Evolutionary conservation across 768 basidiomycete genomes (phyloP).

Genomic region (Naematelia encephala): DNA sequence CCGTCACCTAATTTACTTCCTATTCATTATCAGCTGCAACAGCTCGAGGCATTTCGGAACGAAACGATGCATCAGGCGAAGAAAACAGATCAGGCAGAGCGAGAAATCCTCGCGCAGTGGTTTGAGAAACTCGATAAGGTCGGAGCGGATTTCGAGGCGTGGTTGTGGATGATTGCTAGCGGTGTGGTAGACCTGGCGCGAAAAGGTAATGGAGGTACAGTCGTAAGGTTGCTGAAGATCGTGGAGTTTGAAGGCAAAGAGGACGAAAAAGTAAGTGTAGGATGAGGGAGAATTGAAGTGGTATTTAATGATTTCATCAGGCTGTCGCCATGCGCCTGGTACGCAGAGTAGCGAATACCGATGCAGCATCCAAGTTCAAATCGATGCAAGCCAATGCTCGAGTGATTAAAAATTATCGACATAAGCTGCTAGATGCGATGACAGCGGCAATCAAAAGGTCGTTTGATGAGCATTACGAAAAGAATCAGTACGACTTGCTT

Average conservation of each 20-base stretch:
- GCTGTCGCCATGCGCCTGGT: slow-evolving; percentile 90
- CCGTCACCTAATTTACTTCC: slow-evolving; percentile 75
- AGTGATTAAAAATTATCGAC: slow-evolving; percentile 89
- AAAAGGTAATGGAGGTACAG: slow-evolving; percentile 76
- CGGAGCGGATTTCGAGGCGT: slow-evolving; percentile 77
- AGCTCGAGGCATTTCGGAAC: slow-evolving; percentile 89
- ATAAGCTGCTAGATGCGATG: slow-evolving; percentile 79
- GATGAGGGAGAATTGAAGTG: background rate
- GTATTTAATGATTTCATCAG: slow-evolving; percentile 52
- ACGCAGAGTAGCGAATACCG: slow-evolving; percentile 87
- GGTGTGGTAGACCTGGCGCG: slow-evolving; percentile 58
- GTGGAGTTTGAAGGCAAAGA: slow-evolving; percentile 87
- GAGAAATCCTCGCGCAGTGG: slow-evolving; percentile 57
- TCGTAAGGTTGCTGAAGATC: slow-evolving; percentile 89
- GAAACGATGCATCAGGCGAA: slow-evolving; percentile 93
- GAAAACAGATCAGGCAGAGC: slow-evolving; percentile 65
- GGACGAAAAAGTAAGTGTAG: slow-evolving; percentile 75
- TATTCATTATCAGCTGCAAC: slow-evolving; percentile 86
- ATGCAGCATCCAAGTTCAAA: slow-evolving; percentile 87
- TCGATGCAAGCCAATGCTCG: slow-evolving; percentile 91
- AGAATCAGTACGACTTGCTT: slow-evolving; percentile 63
- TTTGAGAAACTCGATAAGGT: slow-evolving; percentile 82
- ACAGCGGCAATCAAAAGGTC: slow-evolving; percentile 68
- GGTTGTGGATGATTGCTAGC: slow-evolving; percentile 60
- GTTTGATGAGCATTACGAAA: slow-evolving; percentile 66